Conservation (phyloP, 129 eudicot genomes). For the Centrapalus pauciflorus region DNA sequence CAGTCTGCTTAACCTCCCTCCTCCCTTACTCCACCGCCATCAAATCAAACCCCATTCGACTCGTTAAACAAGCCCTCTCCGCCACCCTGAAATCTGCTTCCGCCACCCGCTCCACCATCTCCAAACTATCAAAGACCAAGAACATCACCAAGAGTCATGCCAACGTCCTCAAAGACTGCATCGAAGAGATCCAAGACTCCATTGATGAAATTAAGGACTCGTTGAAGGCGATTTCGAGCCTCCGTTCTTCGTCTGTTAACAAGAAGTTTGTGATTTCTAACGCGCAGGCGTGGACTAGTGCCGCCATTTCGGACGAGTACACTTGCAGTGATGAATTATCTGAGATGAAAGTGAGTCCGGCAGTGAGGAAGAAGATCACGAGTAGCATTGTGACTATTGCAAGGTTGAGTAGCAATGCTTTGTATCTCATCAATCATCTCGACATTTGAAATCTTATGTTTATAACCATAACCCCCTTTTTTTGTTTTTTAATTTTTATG, state of each 20-base stretch:
- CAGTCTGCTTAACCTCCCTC: constrained; percentile 45
- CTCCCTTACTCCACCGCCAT: constrained; percentile 47
- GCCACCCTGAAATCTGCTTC: constrained; percentile 40
- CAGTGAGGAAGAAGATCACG: constrained; percentile 43
- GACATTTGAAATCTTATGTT: constrained; percentile 3
- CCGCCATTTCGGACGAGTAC: constrained; percentile 61
- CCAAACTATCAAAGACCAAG: constrained; percentile 25
- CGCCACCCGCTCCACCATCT: constrained; percentile 27
- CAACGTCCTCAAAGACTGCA: constrained; percentile 44
- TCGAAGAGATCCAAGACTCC: constrained; percentile 44
- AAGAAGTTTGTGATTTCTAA: constrained; percentile 42
- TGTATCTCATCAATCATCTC: constrained; percentile 59
- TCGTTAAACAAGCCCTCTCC: constrained; percentile 45
- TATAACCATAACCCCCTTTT: no score
- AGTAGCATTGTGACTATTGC: constrained; percentile 27
- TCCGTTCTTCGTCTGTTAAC: constrained; percentile 4
- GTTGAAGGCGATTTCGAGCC: constrained; percentile 9
- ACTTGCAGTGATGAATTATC: constrained; percentile 59
- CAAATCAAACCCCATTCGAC: constrained; percentile 31
- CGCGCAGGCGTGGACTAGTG: constrained; percentile 70
- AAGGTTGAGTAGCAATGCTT: constrained; percentile 51
- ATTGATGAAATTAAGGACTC: constrained; percentile 42
- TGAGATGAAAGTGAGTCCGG: constrained; percentile 21
- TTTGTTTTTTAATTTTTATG: background rate
- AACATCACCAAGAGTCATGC: constrained; percentile 34